Percentiles rank a stretch among this genome's conserved stretches.
phyloP scores from a whole-genome alignment of 106 monocot species.

The Ottelia alismoides region DNA sequence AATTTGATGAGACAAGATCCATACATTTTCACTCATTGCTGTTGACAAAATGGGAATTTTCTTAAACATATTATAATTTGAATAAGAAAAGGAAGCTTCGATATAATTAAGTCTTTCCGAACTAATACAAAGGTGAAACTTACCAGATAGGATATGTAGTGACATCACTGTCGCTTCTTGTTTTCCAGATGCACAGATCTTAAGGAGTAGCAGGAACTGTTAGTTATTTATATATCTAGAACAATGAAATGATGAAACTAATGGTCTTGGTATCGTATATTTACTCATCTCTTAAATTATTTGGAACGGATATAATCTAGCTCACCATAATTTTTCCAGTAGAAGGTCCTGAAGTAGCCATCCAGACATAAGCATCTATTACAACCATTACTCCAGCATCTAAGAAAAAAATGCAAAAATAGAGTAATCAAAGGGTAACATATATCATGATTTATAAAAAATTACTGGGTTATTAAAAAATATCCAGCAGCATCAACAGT shows the following conservation, averaged over 20 bases:
- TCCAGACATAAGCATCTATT: constrained; percentile 52
- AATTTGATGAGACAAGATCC: constrained; percentile 41
- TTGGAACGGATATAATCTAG: background rate
- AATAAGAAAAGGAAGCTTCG: background rate
- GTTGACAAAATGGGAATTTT: constrained; percentile 6
- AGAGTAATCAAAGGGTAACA: no score
- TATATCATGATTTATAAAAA: no score
- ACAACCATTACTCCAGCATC: constrained; percentile 17
- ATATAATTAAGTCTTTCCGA: background rate
- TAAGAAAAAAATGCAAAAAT: no score
- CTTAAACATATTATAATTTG: background rate
- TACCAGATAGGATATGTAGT: constrained; percentile 61
- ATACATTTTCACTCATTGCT: constrained; percentile 53
- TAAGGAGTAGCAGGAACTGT: background rate
- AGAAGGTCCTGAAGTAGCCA: constrained; percentile 30
- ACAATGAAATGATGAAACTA: background rate
- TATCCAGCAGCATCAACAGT: no score
- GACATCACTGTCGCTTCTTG: constrained; percentile 24
- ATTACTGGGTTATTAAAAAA: no score
- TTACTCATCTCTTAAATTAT: background rate
- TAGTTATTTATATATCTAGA: background rate
- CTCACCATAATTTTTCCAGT: constrained; percentile 69
- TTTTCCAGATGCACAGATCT: constrained; percentile 68
- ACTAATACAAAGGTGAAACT: background rate
- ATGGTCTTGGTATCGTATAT: background rate